Evolutionary conservation across 345 rosid genomes (phyloP).

Genomic region (Rhodamnia argentea): DNA sequence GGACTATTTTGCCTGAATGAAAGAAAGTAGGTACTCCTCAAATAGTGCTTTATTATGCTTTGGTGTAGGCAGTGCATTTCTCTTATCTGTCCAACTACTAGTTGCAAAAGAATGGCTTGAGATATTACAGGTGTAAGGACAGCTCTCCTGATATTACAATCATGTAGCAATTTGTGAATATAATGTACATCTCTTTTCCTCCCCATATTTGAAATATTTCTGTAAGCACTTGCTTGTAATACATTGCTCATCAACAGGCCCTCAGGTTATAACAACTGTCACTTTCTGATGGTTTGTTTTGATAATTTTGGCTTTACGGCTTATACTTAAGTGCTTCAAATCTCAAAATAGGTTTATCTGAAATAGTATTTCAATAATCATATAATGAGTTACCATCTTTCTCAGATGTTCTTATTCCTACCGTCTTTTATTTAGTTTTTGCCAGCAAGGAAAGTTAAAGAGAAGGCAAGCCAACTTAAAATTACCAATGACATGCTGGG

Average conservation of each 20-base stretch:
- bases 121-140: not conserved
- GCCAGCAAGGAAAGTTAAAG: constrained; percentile 68
- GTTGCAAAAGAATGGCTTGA: not conserved
- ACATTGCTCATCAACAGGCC: not conserved
- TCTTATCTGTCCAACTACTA: not conserved
- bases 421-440: constrained; percentile 45
- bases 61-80: not conserved
- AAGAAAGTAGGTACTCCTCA: not conserved
- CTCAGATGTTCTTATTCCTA: not conserved
- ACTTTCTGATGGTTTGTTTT: not conserved
- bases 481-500: constrained; percentile 33
- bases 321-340: not conserved
- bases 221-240: not conserved
- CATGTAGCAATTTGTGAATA: not conserved
- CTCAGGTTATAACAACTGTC: not conserved
- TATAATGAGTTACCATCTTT: not conserved
- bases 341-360: not conserved
- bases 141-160: not conserved
- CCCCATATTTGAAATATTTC: not conserved
- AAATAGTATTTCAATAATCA: not conserved
- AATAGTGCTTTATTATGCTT: not conserved
- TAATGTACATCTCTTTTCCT: not conserved
- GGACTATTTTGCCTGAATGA: not conserved
- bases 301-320: not conserved
- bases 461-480: constrained; percentile 48